Evolutionary conservation across 306 rosid species (phyloP), one percentile per base, ranked within the genome.

Genomic region (Vigna nakashimae): DNA sequence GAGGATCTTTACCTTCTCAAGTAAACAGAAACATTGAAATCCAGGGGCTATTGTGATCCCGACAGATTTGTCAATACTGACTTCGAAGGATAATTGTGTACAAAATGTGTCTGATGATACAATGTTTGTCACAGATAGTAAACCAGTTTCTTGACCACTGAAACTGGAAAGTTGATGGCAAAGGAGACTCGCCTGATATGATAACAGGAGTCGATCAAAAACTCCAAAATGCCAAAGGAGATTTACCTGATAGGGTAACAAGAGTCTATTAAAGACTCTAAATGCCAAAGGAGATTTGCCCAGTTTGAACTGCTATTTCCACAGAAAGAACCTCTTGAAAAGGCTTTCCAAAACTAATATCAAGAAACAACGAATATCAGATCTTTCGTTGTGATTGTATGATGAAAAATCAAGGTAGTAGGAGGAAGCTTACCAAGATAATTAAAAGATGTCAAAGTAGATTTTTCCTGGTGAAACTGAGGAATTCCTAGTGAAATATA

Each of bases 281-380:
- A 89, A 87, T 92, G 96, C 96, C 96, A 94, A 94, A 94, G 96
- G 89, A 96, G 98, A 92, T 96, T 92, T 96, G 96, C 97, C 97
- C 91, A 74, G 78, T 65, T 81, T 70, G 86, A 76, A 82, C 86
- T 68, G 87, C 84, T 91, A 56, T 74, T 84, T 87, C 84, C 42
- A 73, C 85, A 15, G 75, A 78, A 81, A 78, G 82, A 84, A 86
- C 85, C 74, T 80, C 65, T 74, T 70, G 76, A 74, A 71, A 66
- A 50, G 80, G 78, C 69, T 46, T 86, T 84, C 74, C 79, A 76
- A 89, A 66, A 62, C 87, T 66, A 81, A 84, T 73, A 73, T 55
- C 72, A 65, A 79, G 43, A 71, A 82, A 57, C 71, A 77, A 69
- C 80, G 57, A 79, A 72, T 60, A 73, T 72, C 36, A 40, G 72